Evolutionary conservation across 2,329 filamentous ascomycete genomes (phyloP).

Genomic region (Thermomyces lanuginosus): DNA sequence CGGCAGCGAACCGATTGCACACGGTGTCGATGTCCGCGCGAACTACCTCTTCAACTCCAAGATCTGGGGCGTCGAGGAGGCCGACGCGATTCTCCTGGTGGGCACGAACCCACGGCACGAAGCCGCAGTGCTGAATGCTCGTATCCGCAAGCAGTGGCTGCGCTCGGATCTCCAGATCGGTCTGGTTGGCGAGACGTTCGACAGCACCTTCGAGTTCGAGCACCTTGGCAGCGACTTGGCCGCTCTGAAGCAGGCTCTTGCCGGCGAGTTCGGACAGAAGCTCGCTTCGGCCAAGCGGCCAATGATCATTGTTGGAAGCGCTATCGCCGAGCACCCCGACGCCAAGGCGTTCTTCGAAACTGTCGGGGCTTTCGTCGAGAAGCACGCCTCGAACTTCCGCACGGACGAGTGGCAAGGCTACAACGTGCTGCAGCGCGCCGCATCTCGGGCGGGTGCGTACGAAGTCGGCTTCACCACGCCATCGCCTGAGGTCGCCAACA

Average conservation of each 20-base stretch:
- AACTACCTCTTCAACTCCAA: slow-evolving; percentile 96
- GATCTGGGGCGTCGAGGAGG: slow-evolving; percentile 85
- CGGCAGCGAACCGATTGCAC: slow-evolving; percentile 68
- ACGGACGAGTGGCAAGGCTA: slow-evolving; percentile 92
- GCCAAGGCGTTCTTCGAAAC: slow-evolving; percentile 88
- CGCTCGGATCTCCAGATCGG: slow-evolving; percentile 87
- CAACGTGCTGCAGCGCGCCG: slow-evolving; percentile 87
- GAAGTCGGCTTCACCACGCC: slow-evolving; percentile 90
- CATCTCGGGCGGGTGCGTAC: slow-evolving; percentile 82
- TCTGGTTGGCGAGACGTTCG: slow-evolving; percentile 75
- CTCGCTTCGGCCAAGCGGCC: slow-evolving; percentile 73
- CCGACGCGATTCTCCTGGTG: slow-evolving; percentile 78
- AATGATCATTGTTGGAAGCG: slow-evolving; percentile 93
- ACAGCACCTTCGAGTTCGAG: slow-evolving; percentile 90
- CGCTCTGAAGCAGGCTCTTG: slow-evolving; percentile 68
- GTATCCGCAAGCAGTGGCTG: slow-evolving; percentile 95
- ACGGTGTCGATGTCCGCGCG: slow-evolving; percentile 82
- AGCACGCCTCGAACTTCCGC: slow-evolving; percentile 74
- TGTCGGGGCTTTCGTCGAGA: slow-evolving; percentile 79
- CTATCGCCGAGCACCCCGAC: slow-evolving; percentile 76
- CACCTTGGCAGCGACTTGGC: slow-evolving; percentile 67
- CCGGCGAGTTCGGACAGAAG: slow-evolving; percentile 84
- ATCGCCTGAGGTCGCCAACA: slow-evolving; percentile 63
- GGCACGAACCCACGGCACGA: slow-evolving; percentile 93
- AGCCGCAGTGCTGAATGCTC: slow-evolving; percentile 84